Conservation (phyloP, 345 rosid species). For the Heritiera fomes region DNA sequence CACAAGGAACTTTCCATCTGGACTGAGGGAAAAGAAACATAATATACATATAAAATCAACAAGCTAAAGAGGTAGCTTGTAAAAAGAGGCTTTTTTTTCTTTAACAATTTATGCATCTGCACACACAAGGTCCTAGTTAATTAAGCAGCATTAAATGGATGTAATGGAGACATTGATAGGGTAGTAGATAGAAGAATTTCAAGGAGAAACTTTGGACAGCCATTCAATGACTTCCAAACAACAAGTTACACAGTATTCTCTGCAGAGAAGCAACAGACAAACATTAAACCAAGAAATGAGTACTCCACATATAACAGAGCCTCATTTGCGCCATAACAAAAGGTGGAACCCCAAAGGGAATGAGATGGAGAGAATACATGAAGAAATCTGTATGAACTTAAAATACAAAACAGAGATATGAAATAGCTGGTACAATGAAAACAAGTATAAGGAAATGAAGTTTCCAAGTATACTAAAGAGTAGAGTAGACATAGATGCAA, state of each 20-base stretch:
- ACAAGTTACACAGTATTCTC: background rate
- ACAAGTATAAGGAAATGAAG: background rate
- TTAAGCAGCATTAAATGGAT: background rate
- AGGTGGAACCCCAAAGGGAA: background rate
- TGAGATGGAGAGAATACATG: background rate
- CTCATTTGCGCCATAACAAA: background rate
- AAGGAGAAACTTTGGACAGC: background rate
- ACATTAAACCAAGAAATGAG: background rate
- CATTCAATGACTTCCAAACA: background rate
- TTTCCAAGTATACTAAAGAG: background rate
- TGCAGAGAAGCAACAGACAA: background rate
- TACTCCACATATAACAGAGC: background rate
- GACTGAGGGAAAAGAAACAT: constrained; percentile 49
- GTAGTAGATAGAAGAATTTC: background rate
- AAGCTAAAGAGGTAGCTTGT: constrained; percentile 2
- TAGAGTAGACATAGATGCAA: background rate
- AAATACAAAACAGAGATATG: background rate
- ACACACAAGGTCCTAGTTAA: constrained; percentile 7
- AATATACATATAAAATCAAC: constrained; percentile 18
- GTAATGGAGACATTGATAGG: background rate
- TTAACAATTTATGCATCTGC: constrained; percentile 1
- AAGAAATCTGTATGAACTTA: constrained; percentile 1
- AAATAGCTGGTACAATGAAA: background rate
- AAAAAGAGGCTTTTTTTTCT: background rate
- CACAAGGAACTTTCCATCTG: constrained; percentile 75